Evolutionary conservation across 768 basidiomycete genomes (phyloP).

Genomic region (Lentinula sp.): DNA sequence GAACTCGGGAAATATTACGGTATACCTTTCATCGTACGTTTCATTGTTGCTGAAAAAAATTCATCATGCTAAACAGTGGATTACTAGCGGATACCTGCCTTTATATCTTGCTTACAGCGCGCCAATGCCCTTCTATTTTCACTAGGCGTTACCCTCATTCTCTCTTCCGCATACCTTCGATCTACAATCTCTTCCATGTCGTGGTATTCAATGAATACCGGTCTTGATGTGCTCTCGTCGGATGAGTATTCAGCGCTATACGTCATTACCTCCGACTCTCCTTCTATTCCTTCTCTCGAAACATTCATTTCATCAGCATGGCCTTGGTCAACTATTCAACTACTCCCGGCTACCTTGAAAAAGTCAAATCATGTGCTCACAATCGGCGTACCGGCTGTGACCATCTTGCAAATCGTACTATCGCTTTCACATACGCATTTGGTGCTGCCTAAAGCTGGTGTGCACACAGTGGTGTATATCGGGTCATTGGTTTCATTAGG

Average conservation of each 20-base stretch:
- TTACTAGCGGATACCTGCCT: conserved; percentile 68
- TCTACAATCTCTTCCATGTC: conserved; percentile 19
- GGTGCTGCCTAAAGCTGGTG: conserved; percentile 65
- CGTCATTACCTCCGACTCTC: neutral
- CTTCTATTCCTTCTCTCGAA: neutral
- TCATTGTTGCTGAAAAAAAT: neutral
- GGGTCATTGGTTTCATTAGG: conserved; percentile 62
- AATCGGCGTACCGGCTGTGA: conserved; percentile 27
- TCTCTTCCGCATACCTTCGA: conserved; percentile 57
- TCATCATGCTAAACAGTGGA: neutral
- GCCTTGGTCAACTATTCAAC: conserved; percentile 3
- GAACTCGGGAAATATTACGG: conserved; percentile 80
- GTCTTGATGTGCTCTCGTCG: neutral
- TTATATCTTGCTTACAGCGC: conserved; percentile 72
- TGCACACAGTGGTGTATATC: conserved; percentile 72
- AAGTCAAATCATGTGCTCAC: conserved; percentile 20
- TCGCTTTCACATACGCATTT: conserved; percentile 61
- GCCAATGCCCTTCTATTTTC: conserved; percentile 69
- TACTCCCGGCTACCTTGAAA: neutral
- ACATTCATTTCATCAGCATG: neutral
- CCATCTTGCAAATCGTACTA: conserved; percentile 47
- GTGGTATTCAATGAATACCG: neutral
- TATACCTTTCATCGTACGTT: conserved; percentile 68
- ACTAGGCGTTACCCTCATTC: conserved; percentile 57
- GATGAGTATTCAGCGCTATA: neutral